Evolutionary conservation across 352 stramenopile genomes (phyloP).

Genomic region (Pythium chondricola): DNA sequence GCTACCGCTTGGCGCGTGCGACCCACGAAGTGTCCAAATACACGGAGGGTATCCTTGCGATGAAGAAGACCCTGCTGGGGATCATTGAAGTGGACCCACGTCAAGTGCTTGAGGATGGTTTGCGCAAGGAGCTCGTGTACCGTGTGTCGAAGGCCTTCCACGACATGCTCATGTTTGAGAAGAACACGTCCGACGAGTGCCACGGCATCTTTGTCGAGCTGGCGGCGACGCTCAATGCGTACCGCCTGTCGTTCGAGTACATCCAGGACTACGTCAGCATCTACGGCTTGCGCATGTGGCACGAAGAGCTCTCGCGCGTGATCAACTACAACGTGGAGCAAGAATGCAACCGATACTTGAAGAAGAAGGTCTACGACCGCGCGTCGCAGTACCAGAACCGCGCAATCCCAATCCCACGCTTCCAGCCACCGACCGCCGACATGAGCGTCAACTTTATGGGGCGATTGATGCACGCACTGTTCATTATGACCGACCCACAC

Average conservation of each 20-base stretch:
- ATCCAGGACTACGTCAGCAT: conserved; percentile 96
- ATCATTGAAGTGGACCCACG: conserved; percentile 93
- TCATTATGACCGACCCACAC: conserved; percentile 90
- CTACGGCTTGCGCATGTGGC: conserved; percentile 93
- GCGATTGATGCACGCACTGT: conserved; percentile 86
- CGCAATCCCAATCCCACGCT: conserved; percentile 90
- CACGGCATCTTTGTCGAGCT: conserved; percentile 83
- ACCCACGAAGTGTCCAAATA: conserved; percentile 95
- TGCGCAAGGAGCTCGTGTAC: conserved; percentile 93
- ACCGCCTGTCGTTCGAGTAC: conserved; percentile 91
- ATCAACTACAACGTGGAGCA: conserved; percentile 96
- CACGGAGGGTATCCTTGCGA: conserved; percentile 92
- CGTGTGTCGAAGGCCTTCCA: conserved; percentile 83
- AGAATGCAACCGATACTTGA: conserved; percentile 93
- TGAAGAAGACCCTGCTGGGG: conserved; percentile 92
- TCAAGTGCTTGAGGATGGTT: conserved; percentile 90
- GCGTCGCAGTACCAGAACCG: conserved; percentile 89
- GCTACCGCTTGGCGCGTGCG: conserved; percentile 89
- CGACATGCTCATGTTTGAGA: conserved; percentile 82
- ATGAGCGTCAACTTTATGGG: conserved; percentile 93
- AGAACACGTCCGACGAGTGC: conserved; percentile 78
- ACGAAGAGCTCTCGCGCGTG: conserved; percentile 91
- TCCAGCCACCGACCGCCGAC: conserved; percentile 74
- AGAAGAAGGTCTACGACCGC: conserved; percentile 91
- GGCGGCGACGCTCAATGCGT: conserved; percentile 83